A percentile compares a stretch with the other conserved stretches of the same genome.
phyloP scores from a whole-genome alignment of 1,139 yeast genomes.

The Barnettozyma hawaiiensis region DNA sequence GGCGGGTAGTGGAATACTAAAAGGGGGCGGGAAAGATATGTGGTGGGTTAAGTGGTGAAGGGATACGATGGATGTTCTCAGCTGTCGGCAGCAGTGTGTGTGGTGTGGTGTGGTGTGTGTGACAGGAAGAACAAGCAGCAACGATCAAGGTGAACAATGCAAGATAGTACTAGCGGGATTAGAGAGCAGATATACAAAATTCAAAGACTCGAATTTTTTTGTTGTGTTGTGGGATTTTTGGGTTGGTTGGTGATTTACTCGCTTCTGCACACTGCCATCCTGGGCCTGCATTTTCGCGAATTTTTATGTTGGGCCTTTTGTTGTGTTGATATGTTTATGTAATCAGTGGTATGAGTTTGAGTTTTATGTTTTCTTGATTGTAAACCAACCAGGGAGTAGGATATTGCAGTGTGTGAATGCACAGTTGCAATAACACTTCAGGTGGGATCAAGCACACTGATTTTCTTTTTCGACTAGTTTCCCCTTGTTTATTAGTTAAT shows the following conservation, averaged over 20 bases:
- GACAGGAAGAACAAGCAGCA: background rate
- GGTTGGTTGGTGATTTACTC: slow-evolving; percentile 7
- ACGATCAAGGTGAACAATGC: background rate
- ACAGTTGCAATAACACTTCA: too few species aligned
- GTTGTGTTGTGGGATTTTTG: slow-evolving; percentile 4
- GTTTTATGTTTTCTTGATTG: too few species aligned
- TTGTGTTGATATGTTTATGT: background rate
- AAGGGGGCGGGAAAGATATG: too few species aligned
- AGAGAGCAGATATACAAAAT: slow-evolving; percentile 6
- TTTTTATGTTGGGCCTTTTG: slow-evolving; percentile 11
- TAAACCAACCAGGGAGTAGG: background rate
- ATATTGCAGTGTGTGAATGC: too few species aligned
- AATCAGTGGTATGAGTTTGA: too few species aligned
- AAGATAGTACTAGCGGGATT: slow-evolving; percentile 2
- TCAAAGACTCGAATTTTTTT: slow-evolving; percentile 2
- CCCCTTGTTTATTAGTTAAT: background rate
- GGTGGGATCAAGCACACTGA: background rate
- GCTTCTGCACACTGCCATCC: background rate
- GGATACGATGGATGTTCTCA: background rate
- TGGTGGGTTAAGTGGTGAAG: too few species aligned
- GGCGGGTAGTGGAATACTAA: too few species aligned
- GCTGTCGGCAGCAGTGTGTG: slow-evolving; percentile 3
- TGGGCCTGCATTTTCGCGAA: background rate
- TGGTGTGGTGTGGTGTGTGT: slow-evolving; percentile 9
- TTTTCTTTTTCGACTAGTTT: background rate